Conservation (phyloP, 2,329 filamentous ascomycete species). For the Colletotrichum zoysiae region DNA sequence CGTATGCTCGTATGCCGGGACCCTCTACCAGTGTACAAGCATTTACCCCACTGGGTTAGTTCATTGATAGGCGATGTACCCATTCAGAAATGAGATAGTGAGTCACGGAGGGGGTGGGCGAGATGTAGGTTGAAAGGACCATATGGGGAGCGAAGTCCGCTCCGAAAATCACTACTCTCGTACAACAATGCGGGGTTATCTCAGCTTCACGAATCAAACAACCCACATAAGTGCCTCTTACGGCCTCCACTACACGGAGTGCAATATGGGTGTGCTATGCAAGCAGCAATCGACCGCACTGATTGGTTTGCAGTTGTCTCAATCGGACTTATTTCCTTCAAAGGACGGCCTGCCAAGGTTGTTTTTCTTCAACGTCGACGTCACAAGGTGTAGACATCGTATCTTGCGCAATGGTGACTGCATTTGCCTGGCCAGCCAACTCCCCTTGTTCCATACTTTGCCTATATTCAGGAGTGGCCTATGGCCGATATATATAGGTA, state of each 20-base stretch:
- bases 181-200: background rate
- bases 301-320: background rate
- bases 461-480: background rate
- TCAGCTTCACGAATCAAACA: too few relatives aligned
- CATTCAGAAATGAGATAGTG: background rate
- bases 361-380: background rate
- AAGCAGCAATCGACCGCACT: background rate
- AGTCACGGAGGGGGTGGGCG: too few relatives aligned
- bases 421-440: background rate
- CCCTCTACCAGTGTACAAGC: background rate
- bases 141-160: background rate
- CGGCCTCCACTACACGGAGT: too few relatives aligned
- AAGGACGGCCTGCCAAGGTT: background rate
- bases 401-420: background rate
- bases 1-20: background rate
- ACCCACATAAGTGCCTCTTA: too few relatives aligned
- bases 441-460: background rate
- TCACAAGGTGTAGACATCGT: background rate
- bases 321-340: background rate
- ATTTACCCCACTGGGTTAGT: background rate
- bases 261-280: background rate
- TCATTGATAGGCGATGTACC: background rate
- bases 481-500: background rate
- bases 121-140: background rate
- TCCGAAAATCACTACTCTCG: background rate